A percentile compares a stretch with the other conserved stretches of the same genome.
phyloP scores from a whole-genome alignment of 108 stramenopile species.

The Nannochloropsis salina region DNA sequence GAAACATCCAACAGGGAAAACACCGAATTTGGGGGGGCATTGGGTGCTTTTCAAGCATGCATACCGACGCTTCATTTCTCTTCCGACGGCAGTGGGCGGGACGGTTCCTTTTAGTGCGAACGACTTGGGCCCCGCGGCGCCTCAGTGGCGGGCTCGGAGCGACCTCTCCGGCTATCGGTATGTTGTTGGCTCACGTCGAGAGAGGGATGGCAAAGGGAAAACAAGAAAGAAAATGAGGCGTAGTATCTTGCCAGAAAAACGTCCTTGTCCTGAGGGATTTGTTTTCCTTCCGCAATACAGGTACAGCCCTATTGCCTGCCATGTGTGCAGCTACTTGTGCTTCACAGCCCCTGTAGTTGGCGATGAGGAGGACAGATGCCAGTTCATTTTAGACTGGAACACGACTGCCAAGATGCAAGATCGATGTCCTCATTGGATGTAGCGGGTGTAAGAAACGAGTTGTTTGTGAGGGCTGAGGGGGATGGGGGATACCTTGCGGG shows the following conservation, averaged over 20 bases:
- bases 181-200: neutral
- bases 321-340: conserved; percentile 5
- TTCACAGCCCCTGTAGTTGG: conserved; percentile 4
- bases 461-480: too few relatives aligned
- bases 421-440: neutral
- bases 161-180: conserved; percentile 17
- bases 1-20: too few relatives aligned
- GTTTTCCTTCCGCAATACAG: neutral
- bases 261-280: neutral
- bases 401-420: neutral
- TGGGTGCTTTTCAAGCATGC: too few relatives aligned
- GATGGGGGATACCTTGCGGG: too few relatives aligned
- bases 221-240: neutral
- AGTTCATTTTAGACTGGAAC: neutral
- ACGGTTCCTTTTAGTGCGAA: neutral
- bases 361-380: neutral
- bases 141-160: neutral
- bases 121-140: neutral
- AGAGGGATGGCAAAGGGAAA: neutral
- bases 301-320: neutral
- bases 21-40: too few relatives aligned
- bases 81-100: neutral
- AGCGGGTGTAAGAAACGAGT: neutral
- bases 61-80: neutral
- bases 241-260: neutral